These are phyloP conservation scores for Nicotiana sylvestris DNA, from an alignment of 257 asterid species.

Conservation along the genomic window DNA sequence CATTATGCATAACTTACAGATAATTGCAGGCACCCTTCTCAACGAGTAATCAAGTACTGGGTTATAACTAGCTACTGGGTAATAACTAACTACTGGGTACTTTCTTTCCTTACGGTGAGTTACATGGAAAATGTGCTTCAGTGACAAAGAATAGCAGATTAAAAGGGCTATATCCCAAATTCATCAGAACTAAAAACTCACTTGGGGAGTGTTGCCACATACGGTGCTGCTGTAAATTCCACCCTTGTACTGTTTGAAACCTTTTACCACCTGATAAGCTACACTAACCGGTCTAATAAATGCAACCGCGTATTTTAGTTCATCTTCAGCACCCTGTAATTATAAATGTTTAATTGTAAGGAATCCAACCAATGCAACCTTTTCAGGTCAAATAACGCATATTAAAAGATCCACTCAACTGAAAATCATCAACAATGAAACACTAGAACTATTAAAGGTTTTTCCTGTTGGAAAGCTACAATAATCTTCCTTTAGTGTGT, in stretches of 20 bases:
- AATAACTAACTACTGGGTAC: too few species aligned
- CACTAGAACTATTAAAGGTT: background rate
- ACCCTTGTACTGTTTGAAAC: conserved; percentile 45
- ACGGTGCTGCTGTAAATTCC: conserved; percentile 65
- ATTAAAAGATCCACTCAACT: background rate
- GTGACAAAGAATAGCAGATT: too few species aligned
- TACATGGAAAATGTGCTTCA: too few species aligned
- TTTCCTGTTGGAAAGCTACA: background rate
- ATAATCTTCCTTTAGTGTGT: background rate
- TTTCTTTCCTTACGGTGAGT: too few species aligned
- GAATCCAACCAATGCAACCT: conserved; percentile 3
- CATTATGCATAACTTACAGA: too few species aligned
- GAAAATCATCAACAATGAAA: background rate
- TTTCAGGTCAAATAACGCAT: too few species aligned
- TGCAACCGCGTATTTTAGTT: conserved; percentile 82
- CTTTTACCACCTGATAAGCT: conserved; percentile 66
- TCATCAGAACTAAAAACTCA: conserved; percentile 19
- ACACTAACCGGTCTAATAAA: conserved; percentile 73
- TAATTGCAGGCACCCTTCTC: background rate
- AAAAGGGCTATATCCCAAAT: too few species aligned
- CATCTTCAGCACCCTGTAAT: conserved; percentile 77
- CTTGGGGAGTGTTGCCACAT: conserved; percentile 70
- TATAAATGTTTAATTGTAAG: conserved; percentile 8
- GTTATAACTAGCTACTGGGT: too few species aligned
- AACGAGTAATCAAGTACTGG: background rate